Base-by-base conservation (phyloP, 2,329 filamentous ascomycete species). In the Hypoxylon sp. region DNA sequence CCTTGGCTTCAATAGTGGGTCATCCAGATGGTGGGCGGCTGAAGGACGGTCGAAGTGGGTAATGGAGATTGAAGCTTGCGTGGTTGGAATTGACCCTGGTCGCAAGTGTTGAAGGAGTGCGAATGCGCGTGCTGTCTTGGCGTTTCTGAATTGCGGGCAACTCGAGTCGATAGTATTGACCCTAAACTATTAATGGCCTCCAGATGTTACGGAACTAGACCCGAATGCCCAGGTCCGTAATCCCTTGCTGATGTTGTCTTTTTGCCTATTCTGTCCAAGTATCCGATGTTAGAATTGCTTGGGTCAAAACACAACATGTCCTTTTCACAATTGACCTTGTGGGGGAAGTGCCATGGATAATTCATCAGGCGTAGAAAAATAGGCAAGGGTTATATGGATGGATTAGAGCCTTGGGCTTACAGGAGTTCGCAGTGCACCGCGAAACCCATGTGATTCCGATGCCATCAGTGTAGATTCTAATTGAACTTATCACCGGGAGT, bases 11-110 rank as follows among this genome's bases (percentile, higher is more conserved):
- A 67, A 49, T 27, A 42, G 61, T 63, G 55, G 59, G 52, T 68
- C 65, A 67, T 67, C 38, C 59, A 63, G 56, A 58, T 40, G 35
- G 46, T 46, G 51, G 48, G 54, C 53, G 47, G 61, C 49, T 62
- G 57, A 51, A 44, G 43, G 46, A 42, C 41, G 53, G 12, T 26
- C 37, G 23, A 32, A 37, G 53, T 53, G 51, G 51, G 26, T 53
- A 53, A 55, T 47, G 32, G 40, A 51, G 40, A 27, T 27, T n/a
- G 30, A 57, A 50, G 55, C 51, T 62, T 56, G 59, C 54, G 59
- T 57, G 47, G 56, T 53, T 43, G 36, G 34, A 42, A 23, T 49
- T 19, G 48, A 51, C 48, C 47, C 49, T 50, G 36, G 55, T 30
- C 48, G 46, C 40, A 38, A 46, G 32, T 36, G 51, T 45, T 52